Evolutionary conservation across 768 basidiomycete species (phyloP), one percentile per base, ranked within the genome.

Genomic region (Postia placenta): DNA sequence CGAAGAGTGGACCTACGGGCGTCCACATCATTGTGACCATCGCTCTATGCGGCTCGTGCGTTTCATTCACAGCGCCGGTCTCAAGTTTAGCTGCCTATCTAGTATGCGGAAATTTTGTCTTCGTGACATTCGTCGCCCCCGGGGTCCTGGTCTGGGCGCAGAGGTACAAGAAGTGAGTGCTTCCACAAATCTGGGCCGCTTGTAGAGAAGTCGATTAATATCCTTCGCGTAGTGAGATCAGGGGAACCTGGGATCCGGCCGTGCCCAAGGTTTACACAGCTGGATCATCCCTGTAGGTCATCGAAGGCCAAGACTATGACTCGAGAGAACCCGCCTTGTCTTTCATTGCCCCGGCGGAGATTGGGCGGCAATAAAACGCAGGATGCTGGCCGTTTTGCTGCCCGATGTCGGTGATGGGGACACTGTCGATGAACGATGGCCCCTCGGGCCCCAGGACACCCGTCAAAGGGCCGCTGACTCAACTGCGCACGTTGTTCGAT

Each of bases 211-310:
- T 22, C 26, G 47, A n/a, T 35, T 19, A 51, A 36, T 49, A 45
- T 38, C 43, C 48, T 45, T 43, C 49, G 57, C 30, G n/a, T 60
- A 92, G 90, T 65, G 88, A 91, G 68, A 85, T 93, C 64, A 79
- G 87, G 52, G 91, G 91, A 7, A 86, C 89, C 53, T 93, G 91
- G 91, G 91, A 93, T 64, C 86, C 87, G 23, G 90, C 90, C 24
- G 76, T 83, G 56, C 90, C 90, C 30, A 60, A 55, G 52, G 58
- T 64, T 45, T 56, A 61, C 39, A 38, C 19, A n/a, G 19, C 40
- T 12, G 30, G 22, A 17, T n/a, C 25, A 26, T 33, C 40, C 40
- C 14, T 37, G 26, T 37, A 39, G 37, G 12, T 25, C 38, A 9
- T 7, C 38, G 38, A 17, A 39, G 9, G 19, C 12, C 7, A 14